Evolutionary conservation across 1,139 yeast genomes (phyloP).

Genomic region (Taphrina wiesneri): DNA sequence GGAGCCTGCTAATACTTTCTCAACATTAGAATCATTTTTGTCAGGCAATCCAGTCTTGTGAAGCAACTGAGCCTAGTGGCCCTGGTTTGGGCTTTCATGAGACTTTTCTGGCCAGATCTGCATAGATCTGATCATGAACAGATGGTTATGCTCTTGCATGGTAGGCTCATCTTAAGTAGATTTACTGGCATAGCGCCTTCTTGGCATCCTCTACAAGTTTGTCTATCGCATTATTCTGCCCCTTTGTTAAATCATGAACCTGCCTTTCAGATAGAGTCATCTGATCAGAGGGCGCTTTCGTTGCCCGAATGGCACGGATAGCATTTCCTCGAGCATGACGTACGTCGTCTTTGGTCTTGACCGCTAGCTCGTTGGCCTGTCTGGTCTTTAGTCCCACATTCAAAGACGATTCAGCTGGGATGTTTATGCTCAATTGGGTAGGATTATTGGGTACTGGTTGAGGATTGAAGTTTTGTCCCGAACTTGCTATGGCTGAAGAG

Average conservation of each 20-base stretch:
- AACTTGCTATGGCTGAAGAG: constrained; percentile 20
- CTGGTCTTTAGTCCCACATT: neutral
- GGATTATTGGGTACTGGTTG: constrained; percentile 29
- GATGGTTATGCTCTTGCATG: too few species aligned
- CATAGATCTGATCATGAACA: too few species aligned
- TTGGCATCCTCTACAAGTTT: neutral
- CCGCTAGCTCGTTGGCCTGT: neutral
- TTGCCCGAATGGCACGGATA: constrained; percentile 2
- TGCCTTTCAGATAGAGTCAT: neutral
- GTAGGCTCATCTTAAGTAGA: neutral
- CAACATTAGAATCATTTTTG: too few species aligned
- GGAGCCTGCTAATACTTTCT: too few species aligned
- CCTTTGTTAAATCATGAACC: neutral
- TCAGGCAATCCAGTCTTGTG: too few species aligned
- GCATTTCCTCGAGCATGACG: constrained; percentile 12
- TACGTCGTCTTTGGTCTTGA: neutral
- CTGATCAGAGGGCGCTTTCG: neutral
- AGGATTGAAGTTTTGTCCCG: constrained; percentile 19
- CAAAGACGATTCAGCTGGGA: constrained; percentile 2
- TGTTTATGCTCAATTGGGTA: constrained; percentile 8
- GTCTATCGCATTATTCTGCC: neutral
- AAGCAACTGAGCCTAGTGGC: too few species aligned
- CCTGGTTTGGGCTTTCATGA: too few species aligned
- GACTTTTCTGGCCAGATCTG: too few species aligned
- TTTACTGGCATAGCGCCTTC: neutral